Conservation (phyloP, 2,329 filamentous ascomycete genomes). For the Elsinoe fawcettii region DNA sequence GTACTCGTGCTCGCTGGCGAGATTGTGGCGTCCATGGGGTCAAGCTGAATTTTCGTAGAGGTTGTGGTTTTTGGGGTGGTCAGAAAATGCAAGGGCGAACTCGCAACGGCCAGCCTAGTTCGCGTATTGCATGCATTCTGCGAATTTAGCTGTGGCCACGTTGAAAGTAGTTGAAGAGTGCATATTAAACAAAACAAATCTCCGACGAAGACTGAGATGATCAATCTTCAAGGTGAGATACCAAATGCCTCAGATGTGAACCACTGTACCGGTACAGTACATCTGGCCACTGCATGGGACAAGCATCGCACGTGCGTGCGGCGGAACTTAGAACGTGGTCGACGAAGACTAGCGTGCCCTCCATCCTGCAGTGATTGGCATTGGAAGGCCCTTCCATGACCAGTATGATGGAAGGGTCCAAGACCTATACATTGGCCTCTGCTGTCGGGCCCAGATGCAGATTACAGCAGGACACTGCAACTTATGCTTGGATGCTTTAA, state of each 20-base stretch:
- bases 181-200: not conserved
- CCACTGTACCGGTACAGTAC: not conserved
- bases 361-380: too few species aligned
- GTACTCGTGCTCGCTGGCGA: not conserved
- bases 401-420: too few species aligned
- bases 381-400: too few species aligned
- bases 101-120: not conserved
- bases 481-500: too few species aligned
- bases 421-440: too few species aligned
- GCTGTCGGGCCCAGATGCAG: too few species aligned
- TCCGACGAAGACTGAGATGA: too few species aligned
- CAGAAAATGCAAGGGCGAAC: not conserved
- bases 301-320: not conserved
- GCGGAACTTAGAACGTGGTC: not conserved
- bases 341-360: too few species aligned
- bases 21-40: not conserved
- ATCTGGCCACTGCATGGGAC: not conserved
- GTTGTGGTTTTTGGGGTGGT: not conserved
- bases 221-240: not conserved
- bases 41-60: not conserved
- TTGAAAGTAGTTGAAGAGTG: not conserved
- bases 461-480: too few species aligned
- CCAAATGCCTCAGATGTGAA: not conserved
- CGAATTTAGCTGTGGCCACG: not conserved
- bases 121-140: not conserved